phyloP scores from a whole-genome alignment of 495 filamentous ascomycete species.

The Aspergillus hancockii region DNA sequence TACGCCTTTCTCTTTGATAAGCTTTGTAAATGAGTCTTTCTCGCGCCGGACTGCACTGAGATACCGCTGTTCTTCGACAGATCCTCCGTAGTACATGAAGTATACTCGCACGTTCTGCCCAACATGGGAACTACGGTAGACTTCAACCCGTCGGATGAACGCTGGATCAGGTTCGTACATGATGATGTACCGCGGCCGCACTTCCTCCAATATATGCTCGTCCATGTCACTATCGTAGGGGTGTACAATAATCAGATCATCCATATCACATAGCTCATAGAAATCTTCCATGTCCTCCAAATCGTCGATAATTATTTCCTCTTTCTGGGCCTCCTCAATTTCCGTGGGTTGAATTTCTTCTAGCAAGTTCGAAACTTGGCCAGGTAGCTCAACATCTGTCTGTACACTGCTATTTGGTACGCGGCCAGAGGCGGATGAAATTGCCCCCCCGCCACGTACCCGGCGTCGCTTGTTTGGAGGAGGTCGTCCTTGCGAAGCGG shows the following conservation, averaged over 20 bases:
- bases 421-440: conserved; percentile 54
- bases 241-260: conserved; percentile 84
- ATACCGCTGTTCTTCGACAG: conserved; percentile 95
- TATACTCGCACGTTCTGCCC: conserved; percentile 89
- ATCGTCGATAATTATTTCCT: conserved; percentile 77
- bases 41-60: conserved; percentile 84
- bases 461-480: conserved; percentile 87
- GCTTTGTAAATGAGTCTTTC: conserved; percentile 90
- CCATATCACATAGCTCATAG: conserved; percentile 91
- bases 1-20: conserved; percentile 88
- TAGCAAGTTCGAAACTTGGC: conserved; percentile 67
- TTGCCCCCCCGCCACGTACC: conserved; percentile 76
- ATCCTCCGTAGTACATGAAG: conserved; percentile 93
- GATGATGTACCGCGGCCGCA: conserved; percentile 89
- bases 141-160: conserved; percentile 92
- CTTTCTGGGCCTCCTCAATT: conserved; percentile 61
- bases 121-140: conserved; percentile 91
- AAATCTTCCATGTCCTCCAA: conserved; percentile 89
- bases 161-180: conserved; percentile 98
- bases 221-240: conserved; percentile 95
- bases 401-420: conserved; percentile 68
- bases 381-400: conserved; percentile 76
- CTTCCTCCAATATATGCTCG: conserved; percentile 91
- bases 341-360: conserved; percentile 69
- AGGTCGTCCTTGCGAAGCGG: conserved; percentile 56